phyloP scores from a whole-genome alignment of 2,329 filamentous ascomycete genomes.

The Alternaria sp. region DNA sequence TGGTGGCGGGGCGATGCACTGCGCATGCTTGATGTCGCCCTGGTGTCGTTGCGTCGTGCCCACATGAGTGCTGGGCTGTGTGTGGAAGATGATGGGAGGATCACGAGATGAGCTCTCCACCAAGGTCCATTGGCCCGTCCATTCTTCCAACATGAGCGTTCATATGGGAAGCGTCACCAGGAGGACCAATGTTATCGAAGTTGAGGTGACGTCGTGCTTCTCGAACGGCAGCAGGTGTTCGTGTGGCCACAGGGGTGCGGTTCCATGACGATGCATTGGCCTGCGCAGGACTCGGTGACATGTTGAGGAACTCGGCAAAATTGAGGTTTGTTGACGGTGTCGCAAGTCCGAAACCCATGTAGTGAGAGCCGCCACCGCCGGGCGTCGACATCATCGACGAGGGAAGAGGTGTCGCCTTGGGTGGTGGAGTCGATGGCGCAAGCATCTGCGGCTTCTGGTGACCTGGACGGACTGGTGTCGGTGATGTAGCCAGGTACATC shows the following conservation, averaged over 20 bases:
- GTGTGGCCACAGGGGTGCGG: slow-evolving; percentile 63
- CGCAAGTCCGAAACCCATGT: slow-evolving; percentile 67
- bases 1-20: slow-evolving; percentile 3
- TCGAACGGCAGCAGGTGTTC: slow-evolving; percentile 73
- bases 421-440: slow-evolving; percentile 62
- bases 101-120: slow-evolving; percentile 66
- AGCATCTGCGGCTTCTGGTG: slow-evolving; percentile 55
- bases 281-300: slow-evolving; percentile 94
- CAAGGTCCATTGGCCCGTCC: slow-evolving; percentile 67
- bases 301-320: slow-evolving; percentile 96
- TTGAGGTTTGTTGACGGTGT: slow-evolving; percentile 89
- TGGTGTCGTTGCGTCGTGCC: slow-evolving; percentile 32
- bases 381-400: slow-evolving; percentile 92
- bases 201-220: slow-evolving; percentile 78
- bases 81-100: slow-evolving; percentile 6
- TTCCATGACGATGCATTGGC: slow-evolving; percentile 73
- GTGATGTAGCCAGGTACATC: slow-evolving; percentile 89
- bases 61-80: slow-evolving; percentile 13
- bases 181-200: slow-evolving; percentile 76
- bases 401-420: slow-evolving; percentile 66
- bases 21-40: slow-evolving; percentile 20
- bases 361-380: slow-evolving; percentile 64
- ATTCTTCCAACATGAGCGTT: slow-evolving; percentile 51
- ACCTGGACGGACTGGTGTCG: slow-evolving; percentile 75
- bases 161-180: slow-evolving; percentile 54